Evolutionary conservation across 257 asterid species (phyloP).

Genomic region (Nemophila menziesii): DNA sequence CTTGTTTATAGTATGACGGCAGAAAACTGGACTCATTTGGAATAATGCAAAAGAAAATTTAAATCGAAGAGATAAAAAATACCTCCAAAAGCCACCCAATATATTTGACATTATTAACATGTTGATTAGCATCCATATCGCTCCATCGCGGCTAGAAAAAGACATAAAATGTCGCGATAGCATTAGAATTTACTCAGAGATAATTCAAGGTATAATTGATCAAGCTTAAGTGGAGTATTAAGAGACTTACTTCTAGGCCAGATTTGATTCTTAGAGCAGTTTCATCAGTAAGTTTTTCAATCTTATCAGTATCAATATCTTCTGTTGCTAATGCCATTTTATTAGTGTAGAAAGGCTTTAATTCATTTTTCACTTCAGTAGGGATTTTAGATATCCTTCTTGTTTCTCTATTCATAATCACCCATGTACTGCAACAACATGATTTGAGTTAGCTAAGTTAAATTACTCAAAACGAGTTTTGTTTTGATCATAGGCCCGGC

Average conservation of each 20-base stretch:
- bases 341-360: conserved; percentile 53
- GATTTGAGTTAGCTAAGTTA: not conserved
- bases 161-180: too few species aligned
- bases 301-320: conserved; percentile 35
- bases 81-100: conserved; percentile 91
- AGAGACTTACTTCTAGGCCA: conserved; percentile 54
- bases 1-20: not conserved
- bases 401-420: conserved; percentile 77
- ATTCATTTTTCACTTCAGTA: conserved; percentile 57
- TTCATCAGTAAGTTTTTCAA: conserved; percentile 52
- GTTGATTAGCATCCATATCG: conserved; percentile 90
- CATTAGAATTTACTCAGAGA: too few species aligned
- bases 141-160: conserved; percentile 75
- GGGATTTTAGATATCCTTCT: conserved; percentile 74
- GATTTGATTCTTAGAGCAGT: conserved; percentile 43
- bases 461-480: too few species aligned
- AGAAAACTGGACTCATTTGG: not conserved
- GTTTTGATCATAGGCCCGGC: too few species aligned
- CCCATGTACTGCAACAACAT: conserved; percentile 57
- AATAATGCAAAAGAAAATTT: not conserved
- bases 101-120: conserved; percentile 81
- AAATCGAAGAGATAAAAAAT: not conserved
- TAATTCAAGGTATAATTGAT: too few species aligned
- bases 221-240: not conserved
- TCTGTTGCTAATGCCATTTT: conserved; percentile 35